phyloP scores from a whole-genome alignment of 352 stramenopile genomes.

The Globisporangium takayamanum region DNA sequence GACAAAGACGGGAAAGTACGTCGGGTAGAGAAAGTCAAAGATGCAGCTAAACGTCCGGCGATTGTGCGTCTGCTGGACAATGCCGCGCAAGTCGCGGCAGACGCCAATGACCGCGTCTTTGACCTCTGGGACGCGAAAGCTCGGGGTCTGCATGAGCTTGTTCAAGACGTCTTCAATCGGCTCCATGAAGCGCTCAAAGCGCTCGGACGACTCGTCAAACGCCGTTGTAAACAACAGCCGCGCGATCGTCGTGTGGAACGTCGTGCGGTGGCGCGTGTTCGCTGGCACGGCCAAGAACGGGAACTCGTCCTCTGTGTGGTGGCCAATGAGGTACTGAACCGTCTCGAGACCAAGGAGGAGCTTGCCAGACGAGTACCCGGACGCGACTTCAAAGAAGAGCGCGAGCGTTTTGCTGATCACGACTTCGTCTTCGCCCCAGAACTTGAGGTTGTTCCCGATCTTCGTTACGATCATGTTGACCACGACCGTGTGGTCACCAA shows the following conservation, averaged over 20 bases:
- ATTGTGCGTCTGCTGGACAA: constrained; percentile 96
- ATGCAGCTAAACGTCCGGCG: constrained; percentile 94
- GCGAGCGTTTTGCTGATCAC: constrained; percentile 95
- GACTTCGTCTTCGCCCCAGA: constrained; percentile 95
- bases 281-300: constrained; percentile 92
- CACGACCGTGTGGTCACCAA: constrained; percentile 95
- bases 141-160: constrained; percentile 74
- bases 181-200: constrained; percentile 97
- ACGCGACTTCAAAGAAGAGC: constrained; percentile 96
- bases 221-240: constrained; percentile 93
- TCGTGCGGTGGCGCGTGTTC: constrained; percentile 95
- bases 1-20: constrained; percentile 93
- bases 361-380: constrained; percentile 95
- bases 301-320: constrained; percentile 97
- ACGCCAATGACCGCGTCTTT: constrained; percentile 93
- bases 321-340: constrained; percentile 94
- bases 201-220: constrained; percentile 90
- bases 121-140: constrained; percentile 66
- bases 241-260: constrained; percentile 96
- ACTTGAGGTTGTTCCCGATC: constrained; percentile 98
- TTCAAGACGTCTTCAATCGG: constrained; percentile 84
- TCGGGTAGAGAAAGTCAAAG: constrained; percentile 97
- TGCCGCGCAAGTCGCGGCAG: constrained; percentile 94
- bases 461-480: constrained; percentile 99
- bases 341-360: constrained; percentile 96